phyloP scores from a whole-genome alignment of 176 grass and related monocot species.

The Alloteropsis semialata region DNA sequence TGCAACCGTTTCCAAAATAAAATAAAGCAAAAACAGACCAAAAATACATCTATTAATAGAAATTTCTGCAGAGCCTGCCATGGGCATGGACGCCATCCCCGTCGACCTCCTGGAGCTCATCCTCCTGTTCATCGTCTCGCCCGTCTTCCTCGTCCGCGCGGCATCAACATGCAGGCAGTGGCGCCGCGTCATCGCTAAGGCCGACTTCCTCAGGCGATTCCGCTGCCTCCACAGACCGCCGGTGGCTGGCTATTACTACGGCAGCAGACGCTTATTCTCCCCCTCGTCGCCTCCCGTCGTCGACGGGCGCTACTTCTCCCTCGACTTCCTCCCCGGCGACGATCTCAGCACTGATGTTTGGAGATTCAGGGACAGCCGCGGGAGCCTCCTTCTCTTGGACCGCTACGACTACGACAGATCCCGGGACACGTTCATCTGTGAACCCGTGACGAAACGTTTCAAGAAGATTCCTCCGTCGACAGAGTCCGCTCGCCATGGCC shows the following conservation, averaged over 20 bases:
- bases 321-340: neutral
- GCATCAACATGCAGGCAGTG: neutral
- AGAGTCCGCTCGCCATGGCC: neutral
- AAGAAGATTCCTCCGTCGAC: neutral
- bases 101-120: neutral
- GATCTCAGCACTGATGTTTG: neutral
- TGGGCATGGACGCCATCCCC: neutral
- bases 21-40: no score
- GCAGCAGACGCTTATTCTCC: neutral
- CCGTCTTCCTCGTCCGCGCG: neutral
- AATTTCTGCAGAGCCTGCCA: neutral
- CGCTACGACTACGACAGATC: neutral
- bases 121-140: neutral
- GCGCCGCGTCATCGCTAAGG: neutral
- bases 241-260: slow-evolving; percentile 7
- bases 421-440: neutral
- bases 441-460: neutral
- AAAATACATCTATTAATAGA: no score
- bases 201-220: neutral
- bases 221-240: neutral
- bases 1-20: no score
- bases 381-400: neutral
- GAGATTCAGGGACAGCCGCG: neutral
- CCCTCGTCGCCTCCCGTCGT: neutral
- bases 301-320: neutral